Conservation (phyloP, 306 rosid genomes). For the Arachis hypogaea region DNA sequence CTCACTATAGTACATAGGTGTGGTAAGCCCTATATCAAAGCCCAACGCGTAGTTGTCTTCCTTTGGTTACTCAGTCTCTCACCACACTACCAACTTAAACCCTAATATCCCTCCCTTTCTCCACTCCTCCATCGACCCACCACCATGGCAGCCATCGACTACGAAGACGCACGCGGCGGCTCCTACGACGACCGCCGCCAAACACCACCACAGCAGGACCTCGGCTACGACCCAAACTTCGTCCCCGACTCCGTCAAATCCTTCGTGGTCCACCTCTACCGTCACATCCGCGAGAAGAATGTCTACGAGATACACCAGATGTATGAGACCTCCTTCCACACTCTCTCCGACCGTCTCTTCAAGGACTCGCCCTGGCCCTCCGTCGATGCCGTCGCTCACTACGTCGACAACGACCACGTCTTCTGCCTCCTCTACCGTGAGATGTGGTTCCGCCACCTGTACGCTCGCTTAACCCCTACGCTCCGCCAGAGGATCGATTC, state of each 20-base stretch:
- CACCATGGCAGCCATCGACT: conserved; percentile 65
- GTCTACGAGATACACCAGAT: conserved; percentile 96
- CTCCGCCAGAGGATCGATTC: conserved; percentile 92
- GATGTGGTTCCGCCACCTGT: conserved; percentile 99
- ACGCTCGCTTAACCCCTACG: conserved; percentile 84
- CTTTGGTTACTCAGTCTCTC: background rate
- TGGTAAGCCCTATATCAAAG: background rate
- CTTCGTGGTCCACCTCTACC: conserved; percentile 89
- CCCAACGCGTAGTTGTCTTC: background rate
- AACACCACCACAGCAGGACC: conserved; percentile 45
- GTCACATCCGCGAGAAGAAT: conserved; percentile 93
- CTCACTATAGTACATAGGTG: too few relatives aligned
- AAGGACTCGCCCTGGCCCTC: conserved; percentile 98
- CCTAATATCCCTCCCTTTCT: conserved; percentile 30
- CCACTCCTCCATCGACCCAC: background rate
- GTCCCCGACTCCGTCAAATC: conserved; percentile 87
- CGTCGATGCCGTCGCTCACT: conserved; percentile 82
- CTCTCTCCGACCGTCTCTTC: conserved; percentile 85
- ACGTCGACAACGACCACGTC: conserved; percentile 92
- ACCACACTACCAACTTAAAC: background rate
- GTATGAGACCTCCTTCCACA: conserved; percentile 86
- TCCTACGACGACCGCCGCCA: conserved; percentile 55
- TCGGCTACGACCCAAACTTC: conserved; percentile 84
- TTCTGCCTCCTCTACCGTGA: conserved; percentile 93
- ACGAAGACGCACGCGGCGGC: conserved; percentile 54